Percentiles rank a stretch among this genome's conserved stretches.
Evolutionary conservation across 1,284 basidiomycete species (phyloP).

Genomic region (Puccinia hordei): DNA sequence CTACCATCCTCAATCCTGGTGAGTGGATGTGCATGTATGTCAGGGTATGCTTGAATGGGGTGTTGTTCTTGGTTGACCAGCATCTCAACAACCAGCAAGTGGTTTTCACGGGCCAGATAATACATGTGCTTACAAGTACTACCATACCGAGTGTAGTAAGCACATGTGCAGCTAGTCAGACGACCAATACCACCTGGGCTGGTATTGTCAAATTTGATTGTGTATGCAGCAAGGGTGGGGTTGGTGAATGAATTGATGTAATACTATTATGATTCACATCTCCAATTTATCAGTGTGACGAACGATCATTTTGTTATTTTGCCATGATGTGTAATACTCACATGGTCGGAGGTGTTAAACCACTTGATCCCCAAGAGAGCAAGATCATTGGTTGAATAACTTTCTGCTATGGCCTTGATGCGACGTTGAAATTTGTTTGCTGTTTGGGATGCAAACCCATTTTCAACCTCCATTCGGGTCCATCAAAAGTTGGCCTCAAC

Average conservation of each 20-base stretch:
- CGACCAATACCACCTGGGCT: not conserved
- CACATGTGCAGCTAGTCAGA: not conserved
- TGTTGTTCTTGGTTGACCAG: not conserved
- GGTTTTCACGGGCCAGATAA: not conserved
- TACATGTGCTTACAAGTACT: constrained; percentile 14
- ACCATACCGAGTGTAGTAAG: not conserved
- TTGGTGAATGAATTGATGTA: not conserved
- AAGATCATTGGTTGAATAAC: not conserved
- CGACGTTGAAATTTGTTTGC: not conserved
- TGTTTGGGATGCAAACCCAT: not conserved
- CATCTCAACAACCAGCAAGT: not conserved
- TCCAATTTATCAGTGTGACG: too few species aligned
- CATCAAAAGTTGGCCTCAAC: not conserved
- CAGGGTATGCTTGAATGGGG: not conserved
- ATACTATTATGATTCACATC: not conserved
- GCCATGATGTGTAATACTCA: too few species aligned
- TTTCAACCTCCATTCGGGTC: not conserved
- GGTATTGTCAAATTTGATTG: not conserved
- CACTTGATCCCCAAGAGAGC: not conserved
- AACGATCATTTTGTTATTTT: too few species aligned
- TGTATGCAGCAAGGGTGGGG: not conserved
- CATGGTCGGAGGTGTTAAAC: not conserved
- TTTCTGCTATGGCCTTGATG: not conserved
- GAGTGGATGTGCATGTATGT: too few species aligned
- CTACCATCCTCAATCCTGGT: too few species aligned